Evolutionary conservation across 768 basidiomycete species (phyloP).

Genomic region (Lactarius evosmus): DNA sequence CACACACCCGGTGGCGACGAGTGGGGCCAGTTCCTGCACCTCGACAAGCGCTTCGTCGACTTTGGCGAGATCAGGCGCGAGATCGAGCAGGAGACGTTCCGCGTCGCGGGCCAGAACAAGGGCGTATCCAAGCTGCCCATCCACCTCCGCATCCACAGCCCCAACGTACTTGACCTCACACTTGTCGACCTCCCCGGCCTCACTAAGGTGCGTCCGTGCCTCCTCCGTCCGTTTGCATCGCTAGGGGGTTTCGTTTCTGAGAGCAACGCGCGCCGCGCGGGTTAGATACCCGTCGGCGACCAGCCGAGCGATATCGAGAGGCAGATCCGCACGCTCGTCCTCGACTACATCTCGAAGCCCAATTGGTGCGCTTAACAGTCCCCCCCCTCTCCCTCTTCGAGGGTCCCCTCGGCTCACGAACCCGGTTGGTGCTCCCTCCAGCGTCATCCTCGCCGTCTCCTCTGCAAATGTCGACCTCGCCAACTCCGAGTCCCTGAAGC

Average conservation of each 20-base stretch:
- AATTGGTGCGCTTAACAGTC: slow-evolving; percentile 63
- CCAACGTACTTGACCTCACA: slow-evolving; percentile 92
- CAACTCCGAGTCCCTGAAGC: slow-evolving; percentile 96
- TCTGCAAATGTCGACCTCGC: slow-evolving; percentile 98
- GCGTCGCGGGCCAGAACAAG: slow-evolving; percentile 98
- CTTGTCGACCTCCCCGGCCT: slow-evolving; percentile 95
- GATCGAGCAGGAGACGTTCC: slow-evolving; percentile 96
- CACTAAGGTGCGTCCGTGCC: slow-evolving; percentile 67
- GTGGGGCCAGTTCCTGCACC: slow-evolving; percentile 97
- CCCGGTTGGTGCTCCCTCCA: slow-evolving; percentile 34
- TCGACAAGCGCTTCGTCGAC: slow-evolving; percentile 96
- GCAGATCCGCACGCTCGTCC: slow-evolving; percentile 91
- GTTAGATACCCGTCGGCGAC: slow-evolving; percentile 89
- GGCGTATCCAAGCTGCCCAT: slow-evolving; percentile 96
- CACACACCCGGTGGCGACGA: slow-evolving; percentile 81
- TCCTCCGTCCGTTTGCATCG: background rate
- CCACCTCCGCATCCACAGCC: slow-evolving; percentile 92
- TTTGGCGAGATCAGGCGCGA: slow-evolving; percentile 92
- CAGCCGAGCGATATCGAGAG: slow-evolving; percentile 98
- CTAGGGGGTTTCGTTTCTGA: background rate
- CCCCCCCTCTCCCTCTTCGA: background rate
- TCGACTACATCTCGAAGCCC: slow-evolving; percentile 94
- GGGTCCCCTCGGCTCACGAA: no score
- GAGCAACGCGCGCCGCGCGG: background rate
- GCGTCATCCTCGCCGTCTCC: slow-evolving; percentile 95